phyloP scores from a whole-genome alignment of 2,329 filamentous ascomycete species.

The Botrytis aclada region DNA sequence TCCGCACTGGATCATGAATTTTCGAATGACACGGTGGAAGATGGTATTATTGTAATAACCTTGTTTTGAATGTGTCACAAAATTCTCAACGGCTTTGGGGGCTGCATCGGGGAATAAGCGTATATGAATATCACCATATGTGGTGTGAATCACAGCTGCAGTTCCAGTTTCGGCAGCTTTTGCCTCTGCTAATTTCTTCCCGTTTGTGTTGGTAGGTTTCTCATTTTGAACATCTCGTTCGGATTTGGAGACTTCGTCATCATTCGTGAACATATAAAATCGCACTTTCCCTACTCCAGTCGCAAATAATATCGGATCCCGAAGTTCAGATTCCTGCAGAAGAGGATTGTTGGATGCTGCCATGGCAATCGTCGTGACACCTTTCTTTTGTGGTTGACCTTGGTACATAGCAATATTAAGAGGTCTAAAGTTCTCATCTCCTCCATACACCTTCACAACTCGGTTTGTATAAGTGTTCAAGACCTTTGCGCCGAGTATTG shows the following conservation, averaged over 20 bases:
- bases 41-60: slow-evolving; percentile 98
- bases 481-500: slow-evolving; percentile 88
- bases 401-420: slow-evolving; percentile 87
- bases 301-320: slow-evolving; percentile 83
- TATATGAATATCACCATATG: slow-evolving; percentile 88
- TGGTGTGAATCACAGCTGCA: slow-evolving; percentile 85
- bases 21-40: slow-evolving; percentile 94
- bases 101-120: slow-evolving; percentile 90
- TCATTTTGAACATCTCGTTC: slow-evolving; percentile 93
- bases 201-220: slow-evolving; percentile 67
- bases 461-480: slow-evolving; percentile 94
- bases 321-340: slow-evolving; percentile 83
- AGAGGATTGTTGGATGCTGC: slow-evolving; percentile 92
- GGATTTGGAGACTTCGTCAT: slow-evolving; percentile 76
- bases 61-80: slow-evolving; percentile 82
- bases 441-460: slow-evolving; percentile 84
- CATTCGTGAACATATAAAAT: slow-evolving; percentile 98
- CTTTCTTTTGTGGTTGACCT: slow-evolving; percentile 91
- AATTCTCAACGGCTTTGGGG: slow-evolving; percentile 95
- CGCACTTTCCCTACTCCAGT: slow-evolving; percentile 85
- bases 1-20: slow-evolving; percentile 94
- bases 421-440: slow-evolving; percentile 82
- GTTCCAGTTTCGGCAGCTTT: slow-evolving; percentile 72
- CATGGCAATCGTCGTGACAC: slow-evolving; percentile 92
- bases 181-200: slow-evolving; percentile 51